Evolutionary conservation across 495 filamentous ascomycete genomes (phyloP).

Genomic region (Aspergillus indologenus): DNA sequence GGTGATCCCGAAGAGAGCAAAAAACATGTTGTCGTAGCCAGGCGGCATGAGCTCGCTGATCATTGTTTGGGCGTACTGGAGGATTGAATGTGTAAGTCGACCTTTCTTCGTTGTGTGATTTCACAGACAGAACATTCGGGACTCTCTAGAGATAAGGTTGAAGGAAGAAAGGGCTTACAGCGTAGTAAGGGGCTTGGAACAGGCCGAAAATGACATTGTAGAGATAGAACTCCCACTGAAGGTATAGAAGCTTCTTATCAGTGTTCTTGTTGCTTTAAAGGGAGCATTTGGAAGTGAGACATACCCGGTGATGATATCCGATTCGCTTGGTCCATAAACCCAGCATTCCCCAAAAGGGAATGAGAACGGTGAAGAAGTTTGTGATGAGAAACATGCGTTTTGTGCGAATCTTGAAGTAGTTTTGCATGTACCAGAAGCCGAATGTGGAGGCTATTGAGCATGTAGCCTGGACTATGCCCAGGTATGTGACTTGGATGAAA

Average conservation of each 20-base stretch:
- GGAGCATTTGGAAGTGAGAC: slow-evolving; percentile 3
- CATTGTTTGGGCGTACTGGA: slow-evolving; percentile 52
- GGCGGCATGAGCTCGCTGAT: slow-evolving; percentile 50
- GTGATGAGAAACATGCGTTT: slow-evolving; percentile 51
- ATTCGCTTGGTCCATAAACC: slow-evolving; percentile 46
- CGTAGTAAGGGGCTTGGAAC: slow-evolving; percentile 52
- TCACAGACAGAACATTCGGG: no score
- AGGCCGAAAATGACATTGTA: slow-evolving; percentile 50
- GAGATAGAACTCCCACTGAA: slow-evolving; percentile 49
- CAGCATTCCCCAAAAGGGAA: slow-evolving; percentile 52
- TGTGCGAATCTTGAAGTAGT: slow-evolving; percentile 45
- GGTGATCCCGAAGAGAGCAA: slow-evolving; percentile 51
- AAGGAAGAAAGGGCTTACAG: slow-evolving; percentile 24
- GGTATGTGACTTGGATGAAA: slow-evolving; percentile 48
- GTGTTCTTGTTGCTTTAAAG: not conserved
- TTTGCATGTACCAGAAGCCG: slow-evolving; percentile 52
- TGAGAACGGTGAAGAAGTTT: slow-evolving; percentile 47
- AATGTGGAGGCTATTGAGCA: slow-evolving; percentile 46
- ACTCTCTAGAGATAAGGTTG: no score
- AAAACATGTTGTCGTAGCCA: slow-evolving; percentile 54
- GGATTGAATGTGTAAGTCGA: not conserved
- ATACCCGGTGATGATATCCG: slow-evolving; percentile 45
- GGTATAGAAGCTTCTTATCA: slow-evolving; percentile 4
- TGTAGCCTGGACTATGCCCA: slow-evolving; percentile 44
- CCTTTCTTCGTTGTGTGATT: no score